Conservation (phyloP, 2,329 filamentous ascomycete genomes). For the Pseudocercospora fuligena region DNA sequence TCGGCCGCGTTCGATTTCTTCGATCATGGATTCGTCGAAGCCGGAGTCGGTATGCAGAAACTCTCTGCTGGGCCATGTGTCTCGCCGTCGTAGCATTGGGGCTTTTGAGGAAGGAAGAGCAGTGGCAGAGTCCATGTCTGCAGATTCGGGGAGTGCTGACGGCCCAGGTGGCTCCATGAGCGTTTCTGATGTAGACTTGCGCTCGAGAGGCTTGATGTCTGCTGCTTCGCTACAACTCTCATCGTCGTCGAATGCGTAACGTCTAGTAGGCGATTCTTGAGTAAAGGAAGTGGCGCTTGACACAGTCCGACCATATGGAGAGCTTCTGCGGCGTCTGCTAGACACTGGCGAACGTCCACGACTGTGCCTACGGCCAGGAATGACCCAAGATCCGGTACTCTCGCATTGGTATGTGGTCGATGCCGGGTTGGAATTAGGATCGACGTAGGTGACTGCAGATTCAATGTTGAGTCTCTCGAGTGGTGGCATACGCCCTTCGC, state of each 20-base stretch:
- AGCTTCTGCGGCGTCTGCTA: slow-evolving; percentile 39
- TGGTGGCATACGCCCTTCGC: slow-evolving; percentile 26
- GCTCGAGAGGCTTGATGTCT: slow-evolving; percentile 13
- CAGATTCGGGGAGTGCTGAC: background rate
- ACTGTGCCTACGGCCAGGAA: slow-evolving; percentile 40
- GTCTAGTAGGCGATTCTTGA: slow-evolving; percentile 19
- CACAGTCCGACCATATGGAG: slow-evolving; percentile 40
- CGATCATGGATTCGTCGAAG: slow-evolving; percentile 56
- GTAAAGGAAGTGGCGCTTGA: slow-evolving; percentile 38
- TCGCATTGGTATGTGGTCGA: slow-evolving; percentile 50
- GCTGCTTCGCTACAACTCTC: slow-evolving; percentile 7
- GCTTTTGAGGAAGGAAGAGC: background rate
- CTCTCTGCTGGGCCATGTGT: background rate
- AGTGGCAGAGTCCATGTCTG: background rate
- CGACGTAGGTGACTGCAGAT: slow-evolving; percentile 39
- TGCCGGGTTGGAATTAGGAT: slow-evolving; percentile 45
- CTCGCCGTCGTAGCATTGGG: background rate
- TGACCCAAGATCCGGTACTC: slow-evolving; percentile 51
- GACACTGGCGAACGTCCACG: slow-evolving; percentile 42
- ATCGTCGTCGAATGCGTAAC: slow-evolving; percentile 1
- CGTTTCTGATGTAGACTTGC: slow-evolving; percentile 6
- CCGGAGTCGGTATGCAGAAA: slow-evolving; percentile 45
- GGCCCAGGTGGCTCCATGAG: background rate
- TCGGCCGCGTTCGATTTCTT: slow-evolving; percentile 38
- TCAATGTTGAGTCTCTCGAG: slow-evolving; percentile 5